phyloP scores from a whole-genome alignment of 352 stramenopile genomes.

The Phytophthora sansomeana region DNA sequence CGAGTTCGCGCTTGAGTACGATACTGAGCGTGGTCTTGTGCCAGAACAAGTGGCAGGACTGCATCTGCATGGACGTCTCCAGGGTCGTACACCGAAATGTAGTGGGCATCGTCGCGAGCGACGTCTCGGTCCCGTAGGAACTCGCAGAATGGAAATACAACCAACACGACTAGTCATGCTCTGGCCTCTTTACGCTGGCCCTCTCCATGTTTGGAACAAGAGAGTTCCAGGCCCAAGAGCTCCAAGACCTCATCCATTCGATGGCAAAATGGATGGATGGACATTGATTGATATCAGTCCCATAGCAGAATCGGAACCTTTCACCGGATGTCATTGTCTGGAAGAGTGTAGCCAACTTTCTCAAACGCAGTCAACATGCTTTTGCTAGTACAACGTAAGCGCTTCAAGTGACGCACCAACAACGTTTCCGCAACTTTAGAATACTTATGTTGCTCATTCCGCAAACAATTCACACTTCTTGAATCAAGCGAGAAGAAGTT shows the following conservation, averaged over 20 bases:
- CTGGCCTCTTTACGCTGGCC: conserved; percentile 24
- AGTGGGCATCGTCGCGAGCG: conserved; percentile 21
- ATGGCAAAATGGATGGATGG: conserved; percentile 24
- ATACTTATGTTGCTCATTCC: not conserved
- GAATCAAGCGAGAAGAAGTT: not conserved
- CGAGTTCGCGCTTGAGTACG: conserved; percentile 33
- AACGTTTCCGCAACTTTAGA: not conserved
- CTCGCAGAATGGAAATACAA: conserved; percentile 22
- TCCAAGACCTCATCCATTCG: conserved; percentile 18
- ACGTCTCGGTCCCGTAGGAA: not conserved
- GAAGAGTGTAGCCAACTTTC: conserved; percentile 12
- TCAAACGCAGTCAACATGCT: conserved; percentile 26
- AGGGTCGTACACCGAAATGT: conserved; percentile 36
- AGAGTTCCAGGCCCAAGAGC: not conserved
- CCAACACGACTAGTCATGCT: conserved; percentile 20
- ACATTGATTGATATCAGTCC: conserved; percentile 17
- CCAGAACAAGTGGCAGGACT: conserved; percentile 41
- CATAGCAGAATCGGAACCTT: not conserved
- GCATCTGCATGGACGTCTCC: conserved; percentile 43
- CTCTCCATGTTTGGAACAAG: conserved; percentile 18
- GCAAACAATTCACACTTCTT: too few relatives aligned
- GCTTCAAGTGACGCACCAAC: not conserved
- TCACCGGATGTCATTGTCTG: not conserved
- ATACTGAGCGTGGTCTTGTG: conserved; percentile 41
- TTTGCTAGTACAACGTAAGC: not conserved